Evolutionary conservation across 1,284 basidiomycete species (phyloP).

Genomic region (Puccinia polysora): DNA sequence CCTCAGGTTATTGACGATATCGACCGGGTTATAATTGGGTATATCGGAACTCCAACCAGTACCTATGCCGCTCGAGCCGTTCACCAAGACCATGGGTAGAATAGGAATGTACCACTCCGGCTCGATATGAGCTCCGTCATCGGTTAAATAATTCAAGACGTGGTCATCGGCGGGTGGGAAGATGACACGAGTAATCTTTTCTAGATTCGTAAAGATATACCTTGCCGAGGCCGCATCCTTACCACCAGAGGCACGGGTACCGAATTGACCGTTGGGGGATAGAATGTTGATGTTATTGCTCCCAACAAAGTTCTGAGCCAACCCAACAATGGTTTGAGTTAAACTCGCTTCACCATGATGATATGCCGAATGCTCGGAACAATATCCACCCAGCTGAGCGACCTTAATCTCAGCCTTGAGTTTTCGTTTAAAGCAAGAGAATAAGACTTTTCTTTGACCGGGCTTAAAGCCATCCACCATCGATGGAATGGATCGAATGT

Average conservation of each 20-base stretch:
- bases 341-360: conserved; percentile 92
- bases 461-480: conserved; percentile 94
- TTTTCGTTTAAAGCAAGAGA: conserved; percentile 91
- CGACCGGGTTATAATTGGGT: conserved; percentile 87
- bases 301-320: conserved; percentile 92
- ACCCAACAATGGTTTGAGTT: conserved; percentile 80
- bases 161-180: conserved; percentile 83
- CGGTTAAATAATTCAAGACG: conserved; percentile 74
- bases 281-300: conserved; percentile 94
- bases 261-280: conserved; percentile 88
- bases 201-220: conserved; percentile 89
- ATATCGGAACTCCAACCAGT: conserved; percentile 96
- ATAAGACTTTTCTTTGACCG: conserved; percentile 96
- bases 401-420: conserved; percentile 93
- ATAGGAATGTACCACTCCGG: conserved; percentile 93
- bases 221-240: conserved; percentile 94
- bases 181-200: conserved; percentile 69
- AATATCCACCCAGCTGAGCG: conserved; percentile 89
- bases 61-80: conserved; percentile 95
- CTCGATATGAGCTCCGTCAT: conserved; percentile 84
- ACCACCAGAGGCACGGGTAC: conserved; percentile 79
- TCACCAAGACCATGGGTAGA: conserved; percentile 81
- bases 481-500: conserved; percentile 89
- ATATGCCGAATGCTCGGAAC: conserved; percentile 88
- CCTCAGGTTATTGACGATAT: conserved; percentile 82